Evolutionary conservation across 768 basidiomycete species (phyloP).

Genomic region (Gloeophyllum trabeum): DNA sequence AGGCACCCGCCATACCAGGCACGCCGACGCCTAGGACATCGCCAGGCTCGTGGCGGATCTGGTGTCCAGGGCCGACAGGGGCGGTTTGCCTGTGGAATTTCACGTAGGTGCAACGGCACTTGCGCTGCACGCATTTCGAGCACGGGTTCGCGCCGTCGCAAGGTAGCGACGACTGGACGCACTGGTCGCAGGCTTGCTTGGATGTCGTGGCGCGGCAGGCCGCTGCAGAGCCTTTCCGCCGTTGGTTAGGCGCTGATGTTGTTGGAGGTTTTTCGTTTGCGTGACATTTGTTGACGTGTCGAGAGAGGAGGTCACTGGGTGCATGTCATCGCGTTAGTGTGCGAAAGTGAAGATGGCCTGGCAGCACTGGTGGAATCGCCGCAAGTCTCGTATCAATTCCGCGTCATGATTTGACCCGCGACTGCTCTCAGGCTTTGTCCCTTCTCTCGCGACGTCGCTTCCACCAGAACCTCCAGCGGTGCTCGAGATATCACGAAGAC

Average conservation of each 20-base stretch:
- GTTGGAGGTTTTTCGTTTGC: slow-evolving; percentile 54
- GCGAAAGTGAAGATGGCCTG: slow-evolving; percentile 3
- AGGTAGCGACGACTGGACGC: slow-evolving; percentile 61
- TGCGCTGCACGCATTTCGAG: slow-evolving; percentile 63
- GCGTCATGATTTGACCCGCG: no score
- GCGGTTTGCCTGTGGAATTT: slow-evolving; percentile 80
- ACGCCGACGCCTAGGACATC: background rate
- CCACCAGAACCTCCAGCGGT: slow-evolving; percentile 3
- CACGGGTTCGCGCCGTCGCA: slow-evolving; percentile 78
- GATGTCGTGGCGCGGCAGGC: slow-evolving; percentile 67
- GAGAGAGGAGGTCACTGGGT: slow-evolving; percentile 67
- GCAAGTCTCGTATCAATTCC: no score
- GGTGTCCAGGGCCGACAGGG: slow-evolving; percentile 64
- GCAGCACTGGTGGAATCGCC: no score
- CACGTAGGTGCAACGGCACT: slow-evolving; percentile 66
- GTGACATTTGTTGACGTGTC: slow-evolving; percentile 86
- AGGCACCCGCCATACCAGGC: background rate
- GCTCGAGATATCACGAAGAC: slow-evolving; percentile 8
- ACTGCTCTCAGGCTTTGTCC: no score
- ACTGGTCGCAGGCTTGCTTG: slow-evolving; percentile 81
- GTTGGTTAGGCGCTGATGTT: slow-evolving; percentile 24
- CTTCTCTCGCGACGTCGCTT: no score
- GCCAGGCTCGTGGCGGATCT: background rate
- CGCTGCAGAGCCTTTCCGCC: slow-evolving; percentile 58
- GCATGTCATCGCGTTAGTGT: background rate